Percentiles rank a stretch among this genome's conserved stretches.
phyloP scores from a whole-genome alignment of 306 rosid genomes.

The Castanea crenata region DNA sequence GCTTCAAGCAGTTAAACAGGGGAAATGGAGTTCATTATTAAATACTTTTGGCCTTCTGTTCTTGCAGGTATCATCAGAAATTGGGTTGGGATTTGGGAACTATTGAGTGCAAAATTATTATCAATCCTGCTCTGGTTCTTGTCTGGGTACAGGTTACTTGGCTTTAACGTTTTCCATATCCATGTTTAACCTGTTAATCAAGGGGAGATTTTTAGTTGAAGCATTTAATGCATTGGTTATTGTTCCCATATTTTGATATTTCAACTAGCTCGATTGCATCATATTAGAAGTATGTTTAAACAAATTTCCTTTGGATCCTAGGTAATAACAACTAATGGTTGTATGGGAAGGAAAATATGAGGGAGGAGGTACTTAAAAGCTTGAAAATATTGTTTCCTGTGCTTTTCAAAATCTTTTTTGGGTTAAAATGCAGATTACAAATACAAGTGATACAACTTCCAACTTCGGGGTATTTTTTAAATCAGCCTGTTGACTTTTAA shows the following conservation, averaged over 20 bases:
- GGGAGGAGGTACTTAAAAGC: neutral
- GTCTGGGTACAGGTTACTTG: conserved; percentile 18
- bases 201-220: neutral
- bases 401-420: neutral
- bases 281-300: neutral
- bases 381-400: neutral
- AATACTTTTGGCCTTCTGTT: conserved; percentile 15
- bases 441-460: too few species aligned
- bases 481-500: too few species aligned
- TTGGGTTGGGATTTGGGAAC: neutral
- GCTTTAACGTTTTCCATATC: conserved; percentile 1
- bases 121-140: conserved; percentile 9
- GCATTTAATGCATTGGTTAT: neutral
- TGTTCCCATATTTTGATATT: neutral
- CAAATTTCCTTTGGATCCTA: neutral
- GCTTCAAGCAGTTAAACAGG: neutral
- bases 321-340: neutral
- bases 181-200: neutral
- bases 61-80: conserved; percentile 27
- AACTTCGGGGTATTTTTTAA: too few species aligned
- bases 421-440: too few species aligned
- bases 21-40: neutral
- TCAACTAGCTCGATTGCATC: neutral
- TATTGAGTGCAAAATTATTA: conserved; percentile 1
- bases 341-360: neutral